These are phyloP conservation scores for Russula ochroleuca DNA, from an alignment of 768 basidiomycete genomes.

Conservation along the genomic window DNA sequence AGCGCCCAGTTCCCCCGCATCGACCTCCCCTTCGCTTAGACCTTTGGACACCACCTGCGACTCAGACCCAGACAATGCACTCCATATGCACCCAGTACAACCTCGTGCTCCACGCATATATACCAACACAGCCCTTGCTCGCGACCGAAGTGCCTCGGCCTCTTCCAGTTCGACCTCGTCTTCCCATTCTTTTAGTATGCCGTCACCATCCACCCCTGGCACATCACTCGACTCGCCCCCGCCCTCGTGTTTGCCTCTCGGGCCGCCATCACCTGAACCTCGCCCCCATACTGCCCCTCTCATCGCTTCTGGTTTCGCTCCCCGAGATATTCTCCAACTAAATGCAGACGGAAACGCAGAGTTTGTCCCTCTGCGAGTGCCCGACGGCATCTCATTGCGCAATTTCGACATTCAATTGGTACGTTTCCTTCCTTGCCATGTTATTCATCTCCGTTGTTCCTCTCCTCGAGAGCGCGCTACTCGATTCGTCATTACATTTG, in stretches of 20 bases:
- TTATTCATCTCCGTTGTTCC: background rate
- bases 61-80: constrained; percentile 26
- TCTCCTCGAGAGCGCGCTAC: constrained; percentile 5
- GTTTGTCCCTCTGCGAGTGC: constrained; percentile 67
- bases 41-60: constrained; percentile 8
- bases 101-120: constrained; percentile 29
- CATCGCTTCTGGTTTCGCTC: constrained; percentile 34
- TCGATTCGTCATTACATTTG: constrained; percentile 2
- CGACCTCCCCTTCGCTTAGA: constrained; percentile 20
- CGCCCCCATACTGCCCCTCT: constrained; percentile 23
- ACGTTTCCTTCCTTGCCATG: constrained; percentile 36
- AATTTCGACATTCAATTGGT: constrained; percentile 90
- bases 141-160: constrained; percentile 35
- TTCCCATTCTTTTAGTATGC: constrained; percentile 25
- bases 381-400: constrained; percentile 76
- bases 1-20: background rate
- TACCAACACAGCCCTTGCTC: constrained; percentile 24
- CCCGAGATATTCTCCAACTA: constrained; percentile 37
- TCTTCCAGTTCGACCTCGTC: constrained; percentile 34
- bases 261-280: constrained; percentile 22
- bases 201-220: constrained; percentile 24
- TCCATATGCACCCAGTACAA: constrained; percentile 52
- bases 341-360: constrained; percentile 48
- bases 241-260: constrained; percentile 22
- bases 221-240: constrained; percentile 30